A percentile compares a stretch with the other conserved stretches of the same genome.
phyloP scores from a whole-genome alignment of 2,329 filamentous ascomycete genomes.

The Claviceps arundinis region DNA sequence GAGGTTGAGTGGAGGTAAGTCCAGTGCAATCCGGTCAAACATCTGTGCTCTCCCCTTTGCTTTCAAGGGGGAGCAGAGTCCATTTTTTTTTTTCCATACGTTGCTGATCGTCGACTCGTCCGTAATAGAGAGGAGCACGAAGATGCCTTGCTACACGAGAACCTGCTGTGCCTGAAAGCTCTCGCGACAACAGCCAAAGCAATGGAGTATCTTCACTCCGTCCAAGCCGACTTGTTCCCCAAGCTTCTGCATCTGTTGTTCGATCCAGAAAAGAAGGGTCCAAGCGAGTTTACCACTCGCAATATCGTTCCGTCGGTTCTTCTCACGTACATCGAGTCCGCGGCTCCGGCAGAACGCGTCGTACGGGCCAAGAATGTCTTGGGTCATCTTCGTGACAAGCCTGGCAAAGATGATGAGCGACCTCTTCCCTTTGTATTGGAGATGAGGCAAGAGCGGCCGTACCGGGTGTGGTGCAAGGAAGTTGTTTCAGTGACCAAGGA shows the following conservation, averaged over 20 bases:
- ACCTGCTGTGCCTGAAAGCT: conserved; percentile 83
- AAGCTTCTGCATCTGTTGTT: conserved; percentile 81
- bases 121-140: conserved; percentile 75
- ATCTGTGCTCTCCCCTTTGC: neutral
- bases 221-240: conserved; percentile 73
- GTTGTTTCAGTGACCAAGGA: conserved; percentile 88
- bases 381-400: conserved; percentile 65
- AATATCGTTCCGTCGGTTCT: conserved; percentile 80
- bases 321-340: conserved; percentile 72
- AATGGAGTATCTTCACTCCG: conserved; percentile 64
- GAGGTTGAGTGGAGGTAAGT: conserved; percentile 82
- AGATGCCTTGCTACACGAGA: conserved; percentile 82
- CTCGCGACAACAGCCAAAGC: conserved; percentile 84
- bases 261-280: conserved; percentile 95
- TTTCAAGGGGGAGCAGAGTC: neutral
- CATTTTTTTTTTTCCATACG: too few relatives aligned
- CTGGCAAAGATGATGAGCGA: conserved; percentile 59
- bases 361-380: conserved; percentile 62
- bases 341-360: conserved; percentile 46
- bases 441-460: conserved; percentile 78
- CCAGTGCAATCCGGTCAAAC: neutral
- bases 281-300: conserved; percentile 89
- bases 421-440: conserved; percentile 78
- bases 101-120: conserved; percentile 8
- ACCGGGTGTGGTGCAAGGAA: conserved; percentile 90